phyloP scores from a whole-genome alignment of 139 green algal genomes.

The Picochlorum sp. region DNA sequence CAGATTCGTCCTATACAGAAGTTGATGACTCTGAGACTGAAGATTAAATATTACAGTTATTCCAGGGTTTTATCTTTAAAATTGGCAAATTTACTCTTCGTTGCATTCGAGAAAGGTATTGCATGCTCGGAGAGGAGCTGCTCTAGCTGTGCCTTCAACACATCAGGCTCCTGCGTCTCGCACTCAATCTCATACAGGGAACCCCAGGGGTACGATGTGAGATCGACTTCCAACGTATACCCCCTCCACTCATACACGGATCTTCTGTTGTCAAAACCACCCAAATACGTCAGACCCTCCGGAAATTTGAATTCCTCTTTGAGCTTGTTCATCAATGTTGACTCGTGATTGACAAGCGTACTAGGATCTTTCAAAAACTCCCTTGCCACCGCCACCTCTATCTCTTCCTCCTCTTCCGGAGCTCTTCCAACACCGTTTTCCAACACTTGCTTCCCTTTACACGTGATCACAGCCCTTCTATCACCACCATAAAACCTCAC shows the following conservation, averaged over 20 bases:
- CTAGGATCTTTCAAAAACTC: constrained; percentile 49
- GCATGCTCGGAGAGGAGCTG: constrained; percentile 38
- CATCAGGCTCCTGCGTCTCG: constrained; percentile 75
- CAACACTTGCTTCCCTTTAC: constrained; percentile 77
- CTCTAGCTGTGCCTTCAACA: constrained; percentile 59
- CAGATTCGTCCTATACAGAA: constrained; percentile 21
- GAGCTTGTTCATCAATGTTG: constrained; percentile 15
- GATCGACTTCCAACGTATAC: constrained; percentile 80
- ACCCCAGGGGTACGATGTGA: constrained; percentile 77
- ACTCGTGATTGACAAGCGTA: constrained; percentile 40
- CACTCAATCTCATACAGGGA: constrained; percentile 85
- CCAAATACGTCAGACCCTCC: constrained; percentile 57
- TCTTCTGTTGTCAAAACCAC: constrained; percentile 84
- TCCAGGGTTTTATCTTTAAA: constrained; percentile 47
- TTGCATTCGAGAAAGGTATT: constrained; percentile 60
- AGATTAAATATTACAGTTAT: constrained; percentile 10
- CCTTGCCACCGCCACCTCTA: constrained; percentile 37
- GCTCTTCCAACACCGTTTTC: constrained; percentile 67
- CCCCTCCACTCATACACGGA: constrained; percentile 67
- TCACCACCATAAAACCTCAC: constrained; percentile 76
- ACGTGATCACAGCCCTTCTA: constrained; percentile 69
- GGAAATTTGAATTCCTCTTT: constrained; percentile 30
- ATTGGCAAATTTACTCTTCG: constrained; percentile 77
- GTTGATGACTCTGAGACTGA: background rate
- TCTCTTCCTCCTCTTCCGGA: constrained; percentile 66